Percentiles rank a stretch among this genome's conserved stretches.
Conservation (phyloP, 2,329 filamentous ascomycete species). For the Paecilomyces sp. region DNA sequence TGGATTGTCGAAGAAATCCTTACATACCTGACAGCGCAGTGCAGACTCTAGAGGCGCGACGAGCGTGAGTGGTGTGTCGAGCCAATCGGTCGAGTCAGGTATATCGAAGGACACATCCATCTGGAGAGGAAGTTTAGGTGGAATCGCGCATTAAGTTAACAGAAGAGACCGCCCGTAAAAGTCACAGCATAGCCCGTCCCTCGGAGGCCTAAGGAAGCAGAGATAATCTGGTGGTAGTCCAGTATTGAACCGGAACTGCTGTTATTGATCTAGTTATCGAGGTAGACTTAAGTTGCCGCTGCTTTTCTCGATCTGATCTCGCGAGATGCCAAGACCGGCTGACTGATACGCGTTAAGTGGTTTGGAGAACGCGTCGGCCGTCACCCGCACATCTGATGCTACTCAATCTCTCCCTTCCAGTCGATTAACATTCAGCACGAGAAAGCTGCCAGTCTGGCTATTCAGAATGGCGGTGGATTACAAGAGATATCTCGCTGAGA, state of each 20-base stretch:
- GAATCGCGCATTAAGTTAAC: not conserved
- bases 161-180: not conserved
- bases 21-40: slow-evolving; percentile 93
- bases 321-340: slow-evolving; percentile 28
- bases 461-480: slow-evolving; percentile 46
- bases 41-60: slow-evolving; percentile 62
- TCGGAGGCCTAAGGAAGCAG: not conserved
- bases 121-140: not conserved
- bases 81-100: slow-evolving; percentile 43
- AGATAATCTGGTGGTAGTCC: not conserved
- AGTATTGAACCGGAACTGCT: not conserved
- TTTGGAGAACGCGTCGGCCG: slow-evolving; percentile 24
- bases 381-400: not conserved
- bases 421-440: not conserved
- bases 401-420: not conserved
- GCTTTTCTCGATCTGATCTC: not conserved
- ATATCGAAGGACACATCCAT: slow-evolving; percentile 33
- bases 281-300: not conserved
- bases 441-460: slow-evolving; percentile 2
- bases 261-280: not conserved
- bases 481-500: slow-evolving; percentile 65
- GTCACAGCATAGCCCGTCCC: not conserved
- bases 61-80: slow-evolving; percentile 37
- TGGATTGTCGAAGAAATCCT: slow-evolving; percentile 90
- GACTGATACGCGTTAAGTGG: slow-evolving; percentile 38